Evolutionary conservation across 2,329 filamentous ascomycete species (phyloP), one percentile per base, ranked within the genome.

Genomic region (Scleromitrula shiraiana): DNA sequence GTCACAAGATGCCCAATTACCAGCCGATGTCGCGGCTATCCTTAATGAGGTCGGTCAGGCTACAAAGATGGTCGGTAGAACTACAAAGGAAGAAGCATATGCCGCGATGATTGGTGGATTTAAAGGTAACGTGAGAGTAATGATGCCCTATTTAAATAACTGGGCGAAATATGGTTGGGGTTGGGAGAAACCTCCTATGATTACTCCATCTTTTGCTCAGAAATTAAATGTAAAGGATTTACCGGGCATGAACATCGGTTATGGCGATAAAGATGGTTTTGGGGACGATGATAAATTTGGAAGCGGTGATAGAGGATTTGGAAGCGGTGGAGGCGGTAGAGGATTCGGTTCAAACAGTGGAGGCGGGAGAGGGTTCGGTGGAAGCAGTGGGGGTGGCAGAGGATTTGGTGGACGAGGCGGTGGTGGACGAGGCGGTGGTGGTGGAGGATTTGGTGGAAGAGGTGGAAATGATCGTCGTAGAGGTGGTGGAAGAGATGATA

Each of bases 131-230:
- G 7, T 4, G 3, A n/a, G 2, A 7, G 10, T 17, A 19, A n/a
- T 39, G 14, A 10, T 35, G 14, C 9, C 14, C 2, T 39, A 50
- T 7, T 29, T 65, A 35, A 60, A 61, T 30, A 57, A 59, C 29
- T 62, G 57, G 63, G 54, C 57, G 0, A 57, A 56, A 49, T 64
- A 54, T 51, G 63, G 60, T 20, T 64, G 62, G 62, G 63, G 63
- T 7, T 62, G 54, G 41, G 61, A 62, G 19, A 26, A 54, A 20
- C 62, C 63, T n/a, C 63, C 63, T 8, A 5, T 33, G 0, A 51
- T 65, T 20, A 5, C 35, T 4, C 39, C 45, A n/a, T 17, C n/a
- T 2, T 20, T 59, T 3, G 58, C 56, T 2, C n/a, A 26, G 5
- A 62, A 55, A 35, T 22, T 64, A 15, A 59, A 59, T 10, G 26